These are phyloP conservation scores for Citrus cavaleriei DNA, from an alignment of 345 rosid species.

Conservation along the genomic window DNA sequence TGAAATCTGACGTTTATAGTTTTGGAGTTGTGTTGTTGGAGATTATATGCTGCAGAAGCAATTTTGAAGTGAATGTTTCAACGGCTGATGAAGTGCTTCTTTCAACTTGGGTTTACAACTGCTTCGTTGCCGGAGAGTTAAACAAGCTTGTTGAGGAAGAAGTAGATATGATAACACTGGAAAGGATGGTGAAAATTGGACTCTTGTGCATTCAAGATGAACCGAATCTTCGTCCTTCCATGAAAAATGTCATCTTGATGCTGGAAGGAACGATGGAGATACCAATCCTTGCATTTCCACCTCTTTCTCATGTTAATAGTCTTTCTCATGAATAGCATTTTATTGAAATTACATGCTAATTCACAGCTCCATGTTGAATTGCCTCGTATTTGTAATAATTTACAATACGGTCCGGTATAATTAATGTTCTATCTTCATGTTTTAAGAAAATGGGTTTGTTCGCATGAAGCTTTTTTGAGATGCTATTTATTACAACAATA, in stretches of 20 bases:
- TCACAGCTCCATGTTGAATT: too few species aligned
- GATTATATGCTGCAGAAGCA: slow-evolving; percentile 23
- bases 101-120: slow-evolving; percentile 15
- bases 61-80: not conserved
- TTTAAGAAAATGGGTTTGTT: too few species aligned
- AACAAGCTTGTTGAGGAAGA: slow-evolving; percentile 13
- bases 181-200: slow-evolving; percentile 20
- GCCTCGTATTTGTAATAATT: too few species aligned
- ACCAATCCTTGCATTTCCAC: too few species aligned
- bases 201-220: slow-evolving; percentile 25
- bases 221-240: not conserved
- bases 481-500: too few species aligned
- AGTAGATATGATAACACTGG: slow-evolving; percentile 1
- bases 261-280: too few species aligned
- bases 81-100: slow-evolving; percentile 19
- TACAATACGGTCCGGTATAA: too few species aligned
- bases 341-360: too few species aligned
- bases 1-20: slow-evolving; percentile 19
- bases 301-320: too few species aligned
- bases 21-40: slow-evolving; percentile 29
- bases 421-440: too few species aligned
- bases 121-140: slow-evolving; percentile 8
- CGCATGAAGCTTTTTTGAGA: too few species aligned
- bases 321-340: too few species aligned
- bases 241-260: not conserved